phyloP scores from a whole-genome alignment of 495 filamentous ascomycete genomes.

The Talaromyces liani region DNA sequence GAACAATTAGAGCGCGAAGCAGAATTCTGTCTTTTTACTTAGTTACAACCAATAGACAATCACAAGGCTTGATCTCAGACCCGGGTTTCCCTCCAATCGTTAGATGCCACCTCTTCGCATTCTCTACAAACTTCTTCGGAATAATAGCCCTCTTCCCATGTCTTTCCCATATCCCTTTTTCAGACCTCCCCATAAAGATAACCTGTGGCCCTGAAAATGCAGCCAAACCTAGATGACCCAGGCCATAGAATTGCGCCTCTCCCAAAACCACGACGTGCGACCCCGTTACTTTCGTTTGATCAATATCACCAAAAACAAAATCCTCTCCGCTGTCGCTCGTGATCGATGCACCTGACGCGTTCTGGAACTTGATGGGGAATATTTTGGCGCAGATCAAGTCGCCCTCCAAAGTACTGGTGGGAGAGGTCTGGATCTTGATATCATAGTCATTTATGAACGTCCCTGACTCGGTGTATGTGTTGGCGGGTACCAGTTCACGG shows the following conservation, averaged over 20 bases:
- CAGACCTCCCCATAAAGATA: constrained; percentile 4
- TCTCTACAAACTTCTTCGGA: background rate
- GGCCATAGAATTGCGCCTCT: constrained; percentile 3
- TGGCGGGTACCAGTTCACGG: background rate
- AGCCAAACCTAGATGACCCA: background rate
- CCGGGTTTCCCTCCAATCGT: constrained; percentile 2
- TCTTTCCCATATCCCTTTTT: constrained; percentile 3
- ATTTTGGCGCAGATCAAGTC: constrained; percentile 5
- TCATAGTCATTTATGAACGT: background rate
- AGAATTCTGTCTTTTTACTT: background rate
- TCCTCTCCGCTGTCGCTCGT: background rate
- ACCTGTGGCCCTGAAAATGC: background rate
- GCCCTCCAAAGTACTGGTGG: background rate
- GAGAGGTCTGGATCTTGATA: constrained; percentile 7
- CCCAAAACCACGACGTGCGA: constrained; percentile 3
- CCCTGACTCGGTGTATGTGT: background rate
- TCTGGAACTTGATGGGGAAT: background rate
- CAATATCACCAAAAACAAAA: background rate
- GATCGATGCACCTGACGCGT: background rate
- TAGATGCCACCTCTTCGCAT: constrained; percentile 5
- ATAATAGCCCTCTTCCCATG: background rate
- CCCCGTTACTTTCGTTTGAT: background rate
- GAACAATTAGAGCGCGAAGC: too few species aligned
- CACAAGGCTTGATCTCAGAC: constrained; percentile 1
- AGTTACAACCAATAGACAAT: background rate